phyloP scores from a whole-genome alignment of 2,329 filamentous ascomycete genomes.

The Diaporthe vaccinii region DNA sequence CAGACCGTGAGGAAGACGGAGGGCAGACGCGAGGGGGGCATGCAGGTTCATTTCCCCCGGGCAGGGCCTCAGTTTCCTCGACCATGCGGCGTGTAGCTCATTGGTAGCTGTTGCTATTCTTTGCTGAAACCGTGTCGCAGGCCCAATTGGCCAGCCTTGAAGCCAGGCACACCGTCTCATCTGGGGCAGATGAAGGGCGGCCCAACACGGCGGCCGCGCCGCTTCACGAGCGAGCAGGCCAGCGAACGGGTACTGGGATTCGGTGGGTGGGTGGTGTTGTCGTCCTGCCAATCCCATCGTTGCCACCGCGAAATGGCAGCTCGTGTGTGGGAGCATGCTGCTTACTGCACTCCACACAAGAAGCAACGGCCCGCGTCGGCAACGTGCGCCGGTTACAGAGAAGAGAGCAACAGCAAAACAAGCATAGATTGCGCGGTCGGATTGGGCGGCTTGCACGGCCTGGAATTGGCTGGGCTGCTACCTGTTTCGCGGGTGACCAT shows the following conservation, averaged over 20 bases:
- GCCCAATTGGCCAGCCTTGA: constrained; percentile 38
- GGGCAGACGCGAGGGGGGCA: constrained; percentile 28
- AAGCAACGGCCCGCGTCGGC: constrained; percentile 40
- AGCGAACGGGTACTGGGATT: constrained; percentile 22
- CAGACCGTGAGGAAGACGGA: constrained; percentile 30
- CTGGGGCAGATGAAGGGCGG: constrained; percentile 35
- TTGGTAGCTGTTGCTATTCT: constrained; percentile 45
- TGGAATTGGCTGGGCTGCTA: constrained; percentile 27
- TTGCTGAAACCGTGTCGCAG: constrained; percentile 46
- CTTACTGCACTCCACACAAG: constrained; percentile 27
- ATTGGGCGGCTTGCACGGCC: constrained; percentile 32
- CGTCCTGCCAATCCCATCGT: constrained; percentile 22
- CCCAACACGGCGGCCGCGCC: constrained; percentile 39
- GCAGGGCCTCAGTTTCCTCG: constrained; percentile 32
- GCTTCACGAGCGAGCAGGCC: constrained; percentile 33
- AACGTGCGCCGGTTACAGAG: constrained; percentile 35
- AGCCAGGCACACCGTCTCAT: constrained; percentile 33
- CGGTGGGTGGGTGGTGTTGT: neutral
- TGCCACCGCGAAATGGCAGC: constrained; percentile 29
- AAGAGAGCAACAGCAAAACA: constrained; percentile 28
- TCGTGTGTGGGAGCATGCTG: constrained; percentile 27
- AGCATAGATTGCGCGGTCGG: constrained; percentile 1
- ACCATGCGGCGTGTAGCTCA: constrained; percentile 35
- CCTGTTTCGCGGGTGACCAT: constrained; percentile 34
- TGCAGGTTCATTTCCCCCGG: constrained; percentile 24